These are phyloP conservation scores for Torulaspora globosa DNA, from an alignment of 1,139 yeast genomes.

Conservation along the genomic window DNA sequence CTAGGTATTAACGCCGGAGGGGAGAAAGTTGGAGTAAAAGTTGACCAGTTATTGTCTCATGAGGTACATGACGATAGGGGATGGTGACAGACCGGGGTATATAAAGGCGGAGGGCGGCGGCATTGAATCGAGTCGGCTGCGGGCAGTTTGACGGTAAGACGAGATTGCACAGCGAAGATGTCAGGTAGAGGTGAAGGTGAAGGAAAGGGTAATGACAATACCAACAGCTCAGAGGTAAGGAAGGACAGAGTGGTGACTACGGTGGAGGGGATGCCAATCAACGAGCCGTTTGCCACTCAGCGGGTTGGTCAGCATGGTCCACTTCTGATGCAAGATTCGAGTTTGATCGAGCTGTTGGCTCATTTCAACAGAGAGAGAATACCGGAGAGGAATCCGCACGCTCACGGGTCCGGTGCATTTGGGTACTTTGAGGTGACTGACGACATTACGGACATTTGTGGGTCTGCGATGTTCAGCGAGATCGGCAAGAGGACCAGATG, in stretches of 20 bases:
- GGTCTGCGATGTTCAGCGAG: slow-evolving; percentile 46
- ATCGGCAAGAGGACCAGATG: slow-evolving; percentile 49
- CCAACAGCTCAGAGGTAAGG: slow-evolving; percentile 31
- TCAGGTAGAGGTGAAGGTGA: slow-evolving; percentile 10
- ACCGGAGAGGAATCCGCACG: slow-evolving; percentile 63
- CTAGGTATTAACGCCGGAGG: slow-evolving; percentile 3
- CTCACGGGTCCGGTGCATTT: slow-evolving; percentile 62
- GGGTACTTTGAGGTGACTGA: slow-evolving; percentile 59
- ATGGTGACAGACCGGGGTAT: not conserved
- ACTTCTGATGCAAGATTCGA: slow-evolving; percentile 52
- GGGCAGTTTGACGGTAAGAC: not conserved
- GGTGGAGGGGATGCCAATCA: slow-evolving; percentile 67
- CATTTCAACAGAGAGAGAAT: slow-evolving; percentile 60
- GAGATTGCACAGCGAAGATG: not conserved
- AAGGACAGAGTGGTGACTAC: slow-evolving; percentile 44
- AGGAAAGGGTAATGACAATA: slow-evolving; percentile 14
- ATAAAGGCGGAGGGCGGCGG: slow-evolving; percentile 2
- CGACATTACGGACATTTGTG: slow-evolving; percentile 50
- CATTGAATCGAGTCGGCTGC: not conserved
- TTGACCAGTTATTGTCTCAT: too few species aligned
- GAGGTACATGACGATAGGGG: not conserved
- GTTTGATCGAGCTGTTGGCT: slow-evolving; percentile 52
- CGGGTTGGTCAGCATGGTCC: slow-evolving; percentile 59
- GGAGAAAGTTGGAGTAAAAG: slow-evolving; percentile 4
- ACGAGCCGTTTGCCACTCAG: slow-evolving; percentile 59